phyloP scores from a whole-genome alignment of 345 rosid genomes.

The Aquilaria malaccensis region DNA sequence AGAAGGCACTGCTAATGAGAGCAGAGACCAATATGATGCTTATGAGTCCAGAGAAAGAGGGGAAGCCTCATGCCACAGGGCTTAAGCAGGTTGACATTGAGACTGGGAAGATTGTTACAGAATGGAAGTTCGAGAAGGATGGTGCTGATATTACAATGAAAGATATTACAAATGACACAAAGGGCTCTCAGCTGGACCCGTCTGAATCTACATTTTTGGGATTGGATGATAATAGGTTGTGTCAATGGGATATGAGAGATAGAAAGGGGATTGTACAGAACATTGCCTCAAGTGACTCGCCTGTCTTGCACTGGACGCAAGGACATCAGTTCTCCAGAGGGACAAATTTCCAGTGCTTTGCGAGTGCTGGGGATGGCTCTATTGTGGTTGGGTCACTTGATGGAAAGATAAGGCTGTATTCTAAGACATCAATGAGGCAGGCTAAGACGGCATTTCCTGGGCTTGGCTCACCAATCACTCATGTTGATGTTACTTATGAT shows the following conservation, averaged over 20 bases:
- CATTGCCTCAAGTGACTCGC: conserved; percentile 43
- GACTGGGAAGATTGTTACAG: conserved; percentile 76
- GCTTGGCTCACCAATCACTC: conserved; percentile 86
- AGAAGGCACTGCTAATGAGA: conserved; percentile 86
- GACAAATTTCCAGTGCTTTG: conserved; percentile 94
- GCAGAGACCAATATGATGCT: conserved; percentile 97
- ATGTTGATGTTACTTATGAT: conserved; percentile 85
- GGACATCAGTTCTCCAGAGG: conserved; percentile 97
- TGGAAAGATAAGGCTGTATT: conserved; percentile 91
- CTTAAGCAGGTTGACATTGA: conserved; percentile 85
- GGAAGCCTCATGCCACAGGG: conserved; percentile 59
- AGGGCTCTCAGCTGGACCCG: conserved; percentile 89
- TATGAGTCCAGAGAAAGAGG: conserved; percentile 78
- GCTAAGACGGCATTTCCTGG: conserved; percentile 98
- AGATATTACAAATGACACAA: conserved; percentile 76
- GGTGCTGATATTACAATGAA: conserved; percentile 83
- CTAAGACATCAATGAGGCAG: conserved; percentile 79
- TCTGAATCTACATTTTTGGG: conserved; percentile 92
- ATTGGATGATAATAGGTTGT: conserved; percentile 85
- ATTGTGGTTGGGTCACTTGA: conserved; percentile 87
- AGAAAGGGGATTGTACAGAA: conserved; percentile 75
- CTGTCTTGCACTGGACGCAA: conserved; percentile 80
- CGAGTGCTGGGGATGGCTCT: conserved; percentile 85
- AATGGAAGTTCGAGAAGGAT: conserved; percentile 92
- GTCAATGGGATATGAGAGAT: conserved; percentile 99